Evolutionary conservation across 2,329 filamentous ascomycete genomes (phyloP), one percentile per base, ranked within the genome.

Genomic region (Leptographium radiaticola): DNA sequence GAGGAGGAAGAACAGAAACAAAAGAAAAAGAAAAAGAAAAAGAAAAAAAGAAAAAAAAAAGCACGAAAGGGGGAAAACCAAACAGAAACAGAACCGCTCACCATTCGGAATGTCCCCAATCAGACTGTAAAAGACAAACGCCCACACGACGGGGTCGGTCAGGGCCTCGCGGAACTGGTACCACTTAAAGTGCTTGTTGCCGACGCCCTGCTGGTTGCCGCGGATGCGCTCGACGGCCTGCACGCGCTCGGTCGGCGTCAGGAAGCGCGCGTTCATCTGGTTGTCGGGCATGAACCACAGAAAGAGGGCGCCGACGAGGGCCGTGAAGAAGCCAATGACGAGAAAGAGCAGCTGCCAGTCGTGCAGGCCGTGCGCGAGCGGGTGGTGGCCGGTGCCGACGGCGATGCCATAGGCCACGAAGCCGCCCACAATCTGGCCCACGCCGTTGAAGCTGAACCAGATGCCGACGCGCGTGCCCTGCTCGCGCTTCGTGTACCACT

Each of bases 401-500:
- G 68, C 67, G 48, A 72, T 70, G 44, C 69, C 70, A 49, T 71
- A 72, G 6, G 69, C 57, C 6, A 72, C 60, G 39, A 64, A 64
- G 9, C 69, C 69, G 11, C 70, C 70, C 2, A 71, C 50, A 44
- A 71, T 69, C 59, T 70, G 67, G 2, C 64, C 68, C 55, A 64
- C 65, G 30, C 69, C 65, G 52, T 66, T 66, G 69, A 83, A 85
- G 50, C 71, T 75, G 67, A 86, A 86, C 84, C 84, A 87, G 53
- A 86, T 76, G 5, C 75, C 77, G 1, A 77, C 78, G 10, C 84
- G 70, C 0, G 72, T 69, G 2, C 79, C 80, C 67, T 87, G 83
- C 63, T 87, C 84, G 53, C 73, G 72, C 64, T 81, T 81, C 1
- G 84, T 87, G 60, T 86, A 88, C 83, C 83, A 87, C 67, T 86